Percentiles rank a stretch among this genome's conserved stretches.
These are phyloP conservation scores for Colletotrichum viniferum DNA, from an alignment of 2,329 filamentous ascomycete genomes.

Conservation along the genomic window DNA sequence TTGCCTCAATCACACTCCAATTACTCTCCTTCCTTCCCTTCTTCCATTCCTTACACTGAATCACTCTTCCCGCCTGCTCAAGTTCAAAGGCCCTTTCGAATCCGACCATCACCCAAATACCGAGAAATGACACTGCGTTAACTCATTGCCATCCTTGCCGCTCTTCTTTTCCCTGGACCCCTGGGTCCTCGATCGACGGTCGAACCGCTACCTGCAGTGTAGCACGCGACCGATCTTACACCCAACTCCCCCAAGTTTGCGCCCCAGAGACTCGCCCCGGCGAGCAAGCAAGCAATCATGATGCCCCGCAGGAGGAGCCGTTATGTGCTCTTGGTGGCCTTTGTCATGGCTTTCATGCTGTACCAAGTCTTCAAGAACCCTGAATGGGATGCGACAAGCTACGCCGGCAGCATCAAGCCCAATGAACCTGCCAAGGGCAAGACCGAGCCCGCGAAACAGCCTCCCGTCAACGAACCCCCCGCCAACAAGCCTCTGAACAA, in stretches of 20 bases:
- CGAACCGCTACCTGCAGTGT: background rate
- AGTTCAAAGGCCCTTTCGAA: background rate
- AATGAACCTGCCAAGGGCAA: slow-evolving; percentile 10
- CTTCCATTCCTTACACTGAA: background rate
- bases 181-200: background rate
- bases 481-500: slow-evolving; percentile 14
- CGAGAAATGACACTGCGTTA: slow-evolving; percentile 12
- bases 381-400: slow-evolving; percentile 30
- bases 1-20: background rate
- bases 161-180: background rate
- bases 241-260: background rate
- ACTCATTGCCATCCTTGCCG: background rate
- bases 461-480: slow-evolving; percentile 3
- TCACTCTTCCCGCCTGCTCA: background rate
- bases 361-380: slow-evolving; percentile 52
- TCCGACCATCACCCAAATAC: background rate
- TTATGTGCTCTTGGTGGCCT: slow-evolving; percentile 60
- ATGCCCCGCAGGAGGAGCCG: slow-evolving; percentile 69
- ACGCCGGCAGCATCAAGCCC: slow-evolving; percentile 8
- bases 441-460: background rate
- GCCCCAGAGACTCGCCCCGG: background rate
- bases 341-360: slow-evolving; percentile 59
- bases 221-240: slow-evolving; percentile 6
- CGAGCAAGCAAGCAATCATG: slow-evolving; percentile 21
- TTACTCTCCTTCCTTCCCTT: background rate